phyloP scores from a whole-genome alignment of 306 rosid genomes.

The Hippophae tibetana region DNA sequence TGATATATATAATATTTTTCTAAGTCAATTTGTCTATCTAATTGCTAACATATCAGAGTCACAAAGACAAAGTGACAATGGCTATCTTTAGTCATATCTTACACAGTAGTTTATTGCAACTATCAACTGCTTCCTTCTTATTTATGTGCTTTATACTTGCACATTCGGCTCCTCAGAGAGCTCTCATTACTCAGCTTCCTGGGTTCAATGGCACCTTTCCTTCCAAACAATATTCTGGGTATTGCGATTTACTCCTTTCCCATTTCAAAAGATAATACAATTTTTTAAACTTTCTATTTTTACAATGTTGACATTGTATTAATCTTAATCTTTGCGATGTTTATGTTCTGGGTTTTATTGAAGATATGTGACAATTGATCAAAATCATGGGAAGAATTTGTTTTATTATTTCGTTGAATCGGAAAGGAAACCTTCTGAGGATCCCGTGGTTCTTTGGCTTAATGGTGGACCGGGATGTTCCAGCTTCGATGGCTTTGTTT shows the following conservation, averaged over 20 bases:
- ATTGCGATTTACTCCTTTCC: background rate
- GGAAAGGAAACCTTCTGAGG: conserved; percentile 62
- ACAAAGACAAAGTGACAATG: conserved; percentile 7
- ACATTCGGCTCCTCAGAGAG: conserved; percentile 32
- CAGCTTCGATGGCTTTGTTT: conserved; percentile 85
- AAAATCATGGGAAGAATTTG: conserved; percentile 52
- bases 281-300: background rate
- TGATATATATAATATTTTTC: background rate
- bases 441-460: conserved; percentile 95
- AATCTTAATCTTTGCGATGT: conserved; percentile 1
- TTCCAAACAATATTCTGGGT: conserved; percentile 47
- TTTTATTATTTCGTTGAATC: conserved; percentile 74
- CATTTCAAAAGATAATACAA: background rate
- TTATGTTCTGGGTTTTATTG: conserved; percentile 5
- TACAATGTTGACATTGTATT: background rate
- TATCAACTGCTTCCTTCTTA: background rate
- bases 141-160: conserved; percentile 10
- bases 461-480: conserved; percentile 99
- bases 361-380: conserved; percentile 40
- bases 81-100: conserved; percentile 6
- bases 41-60: background rate
- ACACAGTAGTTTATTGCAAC: background rate
- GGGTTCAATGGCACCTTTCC: conserved; percentile 37
- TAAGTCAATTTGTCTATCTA: background rate
- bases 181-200: conserved; percentile 32